Evolutionary conservation across 2,329 filamentous ascomycete species (phyloP).

Genomic region (Phoma herbarum): DNA sequence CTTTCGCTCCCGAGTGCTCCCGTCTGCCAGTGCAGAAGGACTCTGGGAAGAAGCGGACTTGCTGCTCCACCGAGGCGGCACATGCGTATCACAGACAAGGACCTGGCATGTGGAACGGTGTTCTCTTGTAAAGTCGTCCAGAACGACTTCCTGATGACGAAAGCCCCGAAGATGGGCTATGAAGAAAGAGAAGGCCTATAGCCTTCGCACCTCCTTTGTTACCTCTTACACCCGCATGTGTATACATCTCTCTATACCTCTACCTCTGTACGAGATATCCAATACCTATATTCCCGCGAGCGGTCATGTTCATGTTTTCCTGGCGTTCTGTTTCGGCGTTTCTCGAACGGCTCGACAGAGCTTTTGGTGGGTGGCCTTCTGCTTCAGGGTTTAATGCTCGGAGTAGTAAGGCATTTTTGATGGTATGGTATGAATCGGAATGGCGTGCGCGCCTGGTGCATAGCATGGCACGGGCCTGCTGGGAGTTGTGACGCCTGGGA

Average conservation of each 20-base stretch:
- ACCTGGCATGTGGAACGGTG: constrained; percentile 73
- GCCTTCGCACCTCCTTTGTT: constrained; percentile 19
- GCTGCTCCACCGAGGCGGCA: constrained; percentile 69
- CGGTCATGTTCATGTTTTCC: constrained; percentile 1
- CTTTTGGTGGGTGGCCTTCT: constrained; percentile 18
- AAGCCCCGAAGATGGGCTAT: constrained; percentile 29
- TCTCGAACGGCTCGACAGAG: constrained; percentile 16
- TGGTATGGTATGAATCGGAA: constrained; percentile 8
- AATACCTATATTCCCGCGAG: constrained; percentile 6
- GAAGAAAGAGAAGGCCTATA: constrained; percentile 28
- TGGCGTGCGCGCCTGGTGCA: constrained; percentile 6
- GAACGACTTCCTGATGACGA: constrained; percentile 9
- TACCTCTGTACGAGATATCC: constrained; percentile 18
- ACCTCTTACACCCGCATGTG: constrained; percentile 16
- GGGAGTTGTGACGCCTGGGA: constrained; percentile 4
- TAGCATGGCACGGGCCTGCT: constrained; percentile 10
- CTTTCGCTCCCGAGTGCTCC: constrained; percentile 51
- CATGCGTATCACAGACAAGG: constrained; percentile 62
- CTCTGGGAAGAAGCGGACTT: constrained; percentile 70
- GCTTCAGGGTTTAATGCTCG: constrained; percentile 15
- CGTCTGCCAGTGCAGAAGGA: constrained; percentile 57
- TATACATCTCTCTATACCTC: constrained; percentile 20
- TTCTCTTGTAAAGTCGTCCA: constrained; percentile 53
- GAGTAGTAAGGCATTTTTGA: constrained; percentile 9
- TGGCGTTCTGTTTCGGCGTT: constrained; percentile 17